A percentile compares a stretch with the other conserved stretches of the same genome.
phyloP scores from a whole-genome alignment of 208 protist species.

The Acanthamoeba divionensis region DNA sequence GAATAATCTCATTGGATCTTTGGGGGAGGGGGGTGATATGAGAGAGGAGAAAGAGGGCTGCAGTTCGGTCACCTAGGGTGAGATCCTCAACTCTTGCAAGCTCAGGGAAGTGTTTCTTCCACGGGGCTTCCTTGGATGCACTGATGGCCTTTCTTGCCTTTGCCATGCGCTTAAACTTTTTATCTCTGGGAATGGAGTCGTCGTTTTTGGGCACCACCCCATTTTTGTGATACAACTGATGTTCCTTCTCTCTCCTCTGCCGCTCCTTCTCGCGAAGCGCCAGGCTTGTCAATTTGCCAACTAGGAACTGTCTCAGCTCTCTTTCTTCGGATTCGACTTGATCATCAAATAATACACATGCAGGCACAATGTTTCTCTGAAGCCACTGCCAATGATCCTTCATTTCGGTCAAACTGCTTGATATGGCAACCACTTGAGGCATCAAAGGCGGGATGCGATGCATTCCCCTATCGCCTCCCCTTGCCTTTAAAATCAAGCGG shows the following conservation, averaged over 20 bases:
- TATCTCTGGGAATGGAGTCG: background rate
- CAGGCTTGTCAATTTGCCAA: background rate
- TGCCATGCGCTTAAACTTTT: background rate
- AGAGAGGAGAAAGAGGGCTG: too few species aligned
- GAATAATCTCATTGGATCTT: too few species aligned
- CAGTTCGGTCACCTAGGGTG: background rate
- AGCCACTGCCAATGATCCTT: background rate
- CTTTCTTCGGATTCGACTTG: background rate
- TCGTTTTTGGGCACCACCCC: background rate
- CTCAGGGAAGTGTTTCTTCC: background rate
- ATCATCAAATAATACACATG: background rate
- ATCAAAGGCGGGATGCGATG: background rate
- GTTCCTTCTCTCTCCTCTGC: constrained; percentile 8
- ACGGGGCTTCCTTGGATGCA: constrained; percentile 37
- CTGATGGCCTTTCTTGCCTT: background rate
- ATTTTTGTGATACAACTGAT: background rate
- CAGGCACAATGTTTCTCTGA: background rate
- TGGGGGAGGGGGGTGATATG: too few species aligned
- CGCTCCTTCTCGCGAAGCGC: background rate
- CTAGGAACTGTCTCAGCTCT: background rate
- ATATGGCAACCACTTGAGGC: background rate
- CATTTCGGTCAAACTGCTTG: background rate
- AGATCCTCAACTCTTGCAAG: constrained; percentile 5
- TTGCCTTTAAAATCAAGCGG: constrained; percentile 1
- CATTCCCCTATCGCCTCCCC: background rate